Base-by-base conservation (phyloP, 2,329 filamentous ascomycete species). In the Trematosphaeria pertusa region DNA sequence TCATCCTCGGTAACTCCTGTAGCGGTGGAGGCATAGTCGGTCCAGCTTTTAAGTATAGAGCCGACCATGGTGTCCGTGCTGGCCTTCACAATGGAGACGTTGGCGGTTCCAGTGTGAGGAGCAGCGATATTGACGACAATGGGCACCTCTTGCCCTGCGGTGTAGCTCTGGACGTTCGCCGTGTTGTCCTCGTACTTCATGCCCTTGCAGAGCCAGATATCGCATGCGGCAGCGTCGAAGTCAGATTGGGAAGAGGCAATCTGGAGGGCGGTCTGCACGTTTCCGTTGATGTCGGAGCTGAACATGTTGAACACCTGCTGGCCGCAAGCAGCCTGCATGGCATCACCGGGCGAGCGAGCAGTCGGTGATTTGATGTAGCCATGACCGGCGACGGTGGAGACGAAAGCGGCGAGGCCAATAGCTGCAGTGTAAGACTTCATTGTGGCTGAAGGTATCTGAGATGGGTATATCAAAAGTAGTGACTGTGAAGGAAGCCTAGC, bases 31-130 rank as follows among this genome's bases (percentile, higher is more conserved):
- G 82, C 83, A 58, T 85, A 86, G 56, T 71, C 72, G 56, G 77
- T 73, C 68, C 81, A 86, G 54, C 73, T 75, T 50, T 80, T 82
- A 53, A 86, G 72, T 11, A 78, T 76, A 37, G 68, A 48, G 24
- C 81, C 82, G 19, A 86, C 74, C 49, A 82, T 66, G 19, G 64
- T 72, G 71, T 84, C 79, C 54, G 75, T 76, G 28, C 73, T 70
- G 9, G 78, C 80, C 59, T 81, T 74, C 56, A 87, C 76, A 38
- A 86, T 75, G 14, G 79, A 82, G 30, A 86, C 80, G 65, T 86
- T 86, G 58, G 80, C 80, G 10, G 67, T 65, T 48, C 81, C 81
- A 11, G 76, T 78, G 70, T 84, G 81, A 18, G 80, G 80, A 31
- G 78, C 79, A 30, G 70, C 70, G 61, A 81, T 75, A 50, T 77